Evolutionary conservation across 2,329 filamentous ascomycete genomes (phyloP), one percentile per base, ranked within the genome.

Genomic region (Colletotrichum incanum): DNA sequence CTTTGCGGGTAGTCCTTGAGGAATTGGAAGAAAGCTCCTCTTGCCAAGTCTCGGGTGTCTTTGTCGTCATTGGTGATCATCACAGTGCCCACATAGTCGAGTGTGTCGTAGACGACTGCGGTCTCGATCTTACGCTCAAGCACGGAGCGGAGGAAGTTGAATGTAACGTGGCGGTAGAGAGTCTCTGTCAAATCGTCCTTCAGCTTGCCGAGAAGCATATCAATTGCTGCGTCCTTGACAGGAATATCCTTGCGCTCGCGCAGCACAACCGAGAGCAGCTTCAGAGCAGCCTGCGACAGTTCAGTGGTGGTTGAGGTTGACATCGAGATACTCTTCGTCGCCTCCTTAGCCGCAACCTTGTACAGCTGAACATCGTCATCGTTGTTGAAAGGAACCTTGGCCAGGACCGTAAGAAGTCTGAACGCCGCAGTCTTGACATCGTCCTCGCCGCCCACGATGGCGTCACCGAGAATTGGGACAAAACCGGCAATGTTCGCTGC

Each of bases 31-130:
- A 97, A 99, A 18, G 94, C 93, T 26, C 94, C 94, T 68, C 96
- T 89, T 18, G 96, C 95, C 47, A 97, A 86, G 80, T 98, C 94
- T 64, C 96, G 90, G 2, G 96, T 96, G 75, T 93, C 92, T 76
- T 93, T 93, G 76, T 97, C 95, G 74, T 98, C 94, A 79, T 98
- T 98, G 55, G 93, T 98, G 68, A 99, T 93, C 95, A 98, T 98
- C 80, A 98, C 93, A 4, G 90, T 92, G 58, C 94, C 94, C 39
- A 97, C 92, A 77, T 95, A 92, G 80, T 99, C 96, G 74, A 98
- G 89, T 11, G 93, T 92, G 78, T 98, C 96, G 79, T 99, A 99
- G 39, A 99, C 92, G 52, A 93, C 89, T 0, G 95, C 92, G 9
- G 97, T 95, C 77, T 98, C 89, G 54, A 98, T 87, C 79, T 93